Conservation (phyloP, 257 asterid species). For the Coffea eugenioides region DNA sequence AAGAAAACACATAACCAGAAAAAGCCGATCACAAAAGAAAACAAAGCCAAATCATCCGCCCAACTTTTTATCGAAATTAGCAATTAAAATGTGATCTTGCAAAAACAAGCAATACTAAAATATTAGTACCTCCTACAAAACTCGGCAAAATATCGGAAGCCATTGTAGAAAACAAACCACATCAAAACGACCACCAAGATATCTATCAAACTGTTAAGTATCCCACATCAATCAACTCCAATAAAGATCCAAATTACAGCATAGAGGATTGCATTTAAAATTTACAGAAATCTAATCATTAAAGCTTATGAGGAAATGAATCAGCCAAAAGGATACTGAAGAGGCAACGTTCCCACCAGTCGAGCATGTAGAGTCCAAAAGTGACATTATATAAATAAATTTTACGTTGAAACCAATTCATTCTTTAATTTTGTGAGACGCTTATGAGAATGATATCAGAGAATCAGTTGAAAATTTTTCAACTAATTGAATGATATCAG, state of each 20-base stretch:
- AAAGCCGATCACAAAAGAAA: background rate
- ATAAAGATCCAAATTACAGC: background rate
- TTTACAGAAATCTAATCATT: background rate
- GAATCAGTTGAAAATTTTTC: background rate
- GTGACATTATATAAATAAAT: slow-evolving; percentile 77
- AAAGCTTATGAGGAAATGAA: background rate
- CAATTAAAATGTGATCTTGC: background rate
- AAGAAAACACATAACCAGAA: background rate
- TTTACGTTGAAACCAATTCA: slow-evolving; percentile 79
- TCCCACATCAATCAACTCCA: background rate
- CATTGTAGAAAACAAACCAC: slow-evolving; percentile 46
- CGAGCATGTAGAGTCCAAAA: slow-evolving; percentile 81
- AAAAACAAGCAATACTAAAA: background rate
- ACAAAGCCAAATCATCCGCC: background rate
- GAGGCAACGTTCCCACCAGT: slow-evolving; percentile 90
- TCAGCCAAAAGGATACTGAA: slow-evolving; percentile 60
- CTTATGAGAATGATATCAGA: background rate
- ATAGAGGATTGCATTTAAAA: too few species aligned
- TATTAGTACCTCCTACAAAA: slow-evolving; percentile 33
- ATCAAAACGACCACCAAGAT: slow-evolving; percentile 44
- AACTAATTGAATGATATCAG: too few species aligned
- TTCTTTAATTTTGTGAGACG: background rate
- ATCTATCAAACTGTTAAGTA: slow-evolving; percentile 36
- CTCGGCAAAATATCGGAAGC: slow-evolving; percentile 29
- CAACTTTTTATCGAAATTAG: too few species aligned